Percentiles rank a stretch among this genome's conserved stretches.
Conservation (phyloP, 306 rosid genomes). For the apple (Malus domestica) region ASM211411v1 NC_041805.1:13822501-13823000, state of each 20-base stretch:
- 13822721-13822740: slow-evolving; percentile 73
- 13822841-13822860: background rate
- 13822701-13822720: slow-evolving; percentile 58
- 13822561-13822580: background rate
- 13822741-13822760: slow-evolving; percentile 87
- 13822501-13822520: background rate
- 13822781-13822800: background rate
- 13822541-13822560: background rate
- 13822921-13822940: background rate
- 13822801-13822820: background rate
- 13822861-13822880: background rate
- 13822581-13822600: background rate
- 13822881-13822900: background rate
- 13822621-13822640: background rate
- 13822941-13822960: background rate
- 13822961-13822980: background rate
- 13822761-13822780: slow-evolving; percentile 6
- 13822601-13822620: background rate
- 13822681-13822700: slow-evolving; percentile 95
- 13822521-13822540: background rate
- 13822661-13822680: slow-evolving; percentile 83
- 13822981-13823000: background rate
- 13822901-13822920: background rate
- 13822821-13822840: background rate
- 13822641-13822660: slow-evolving; percentile 64